These are phyloP conservation scores for Zygoascus biomembranicola DNA, from an alignment of 805 yeast genomes.

Conservation along the genomic window DNA sequence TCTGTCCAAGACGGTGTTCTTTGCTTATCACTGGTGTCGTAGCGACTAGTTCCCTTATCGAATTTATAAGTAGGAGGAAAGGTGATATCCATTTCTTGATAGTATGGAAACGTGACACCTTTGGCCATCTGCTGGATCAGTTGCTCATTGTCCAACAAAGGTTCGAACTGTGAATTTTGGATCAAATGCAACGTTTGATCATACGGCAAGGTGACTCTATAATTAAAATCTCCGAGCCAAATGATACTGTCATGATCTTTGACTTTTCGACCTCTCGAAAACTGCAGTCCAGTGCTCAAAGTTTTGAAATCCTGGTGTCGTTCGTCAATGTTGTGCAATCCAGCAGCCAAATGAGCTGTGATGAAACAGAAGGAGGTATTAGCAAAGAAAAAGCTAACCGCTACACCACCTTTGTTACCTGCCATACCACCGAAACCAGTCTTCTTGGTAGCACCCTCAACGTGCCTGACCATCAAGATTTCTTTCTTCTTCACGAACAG, in stretches of 20 bases:
- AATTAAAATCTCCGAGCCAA: conserved; percentile 95
- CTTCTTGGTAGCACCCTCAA: conserved; percentile 90
- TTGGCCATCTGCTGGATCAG: conserved; percentile 62
- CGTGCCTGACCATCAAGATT: conserved; percentile 58
- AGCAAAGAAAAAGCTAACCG: conserved; percentile 78
- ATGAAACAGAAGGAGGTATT: conserved; percentile 74
- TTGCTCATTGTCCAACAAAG: conserved; percentile 68
- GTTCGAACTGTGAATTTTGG: conserved; percentile 35
- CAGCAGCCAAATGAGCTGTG: conserved; percentile 93
- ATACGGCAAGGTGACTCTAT: conserved; percentile 61
- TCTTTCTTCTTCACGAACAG: conserved; percentile 60
- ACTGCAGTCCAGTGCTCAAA: conserved; percentile 65
- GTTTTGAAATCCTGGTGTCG: conserved; percentile 78
- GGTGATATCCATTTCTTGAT: conserved; percentile 64
- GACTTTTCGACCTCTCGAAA: conserved; percentile 67
- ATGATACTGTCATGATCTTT: conserved; percentile 78
- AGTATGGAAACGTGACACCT: conserved; percentile 66
- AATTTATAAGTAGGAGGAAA: conserved; percentile 90
- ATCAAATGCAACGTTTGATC: conserved; percentile 63
- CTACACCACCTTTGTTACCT: conserved; percentile 95
- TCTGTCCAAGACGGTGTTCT: conserved; percentile 97
- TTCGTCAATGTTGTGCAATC: conserved; percentile 70
- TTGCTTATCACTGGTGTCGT: conserved; percentile 87
- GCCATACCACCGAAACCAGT: conserved; percentile 96
- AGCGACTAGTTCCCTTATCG: conserved; percentile 71